Evolutionary conservation across 306 rosid genomes (phyloP).

Genomic region (Leucaena leucocephala): DNA sequence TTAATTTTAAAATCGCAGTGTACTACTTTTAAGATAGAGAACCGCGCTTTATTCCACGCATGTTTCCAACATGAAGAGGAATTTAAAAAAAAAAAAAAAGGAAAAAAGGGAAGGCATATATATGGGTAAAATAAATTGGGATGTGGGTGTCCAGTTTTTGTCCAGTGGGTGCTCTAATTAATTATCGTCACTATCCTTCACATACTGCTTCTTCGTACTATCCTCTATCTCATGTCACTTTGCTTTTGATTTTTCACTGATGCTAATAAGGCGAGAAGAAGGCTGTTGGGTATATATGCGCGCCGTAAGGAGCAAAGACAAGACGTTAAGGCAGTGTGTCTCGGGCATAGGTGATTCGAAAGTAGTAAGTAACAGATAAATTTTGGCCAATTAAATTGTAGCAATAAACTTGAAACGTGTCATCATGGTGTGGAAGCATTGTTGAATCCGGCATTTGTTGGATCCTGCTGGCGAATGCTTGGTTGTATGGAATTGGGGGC

Average conservation of each 20-base stretch:
- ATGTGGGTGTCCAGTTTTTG: conserved; percentile 15
- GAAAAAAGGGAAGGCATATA: not conserved
- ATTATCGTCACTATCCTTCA: not conserved
- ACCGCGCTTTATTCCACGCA: not conserved
- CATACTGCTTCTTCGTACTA: not conserved
- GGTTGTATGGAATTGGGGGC: not conserved
- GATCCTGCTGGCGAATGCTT: not conserved
- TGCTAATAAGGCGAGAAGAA: not conserved
- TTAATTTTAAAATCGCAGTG: not conserved
- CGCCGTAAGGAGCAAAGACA: not conserved
- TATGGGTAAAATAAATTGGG: conserved; percentile 20
- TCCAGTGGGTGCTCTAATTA: not conserved
- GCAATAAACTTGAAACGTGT: not conserved
- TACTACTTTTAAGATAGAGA: conserved; percentile 1
- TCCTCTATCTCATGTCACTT: not conserved
- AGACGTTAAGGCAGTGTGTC: not conserved
- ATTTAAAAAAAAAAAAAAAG: not conserved
- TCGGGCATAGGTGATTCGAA: not conserved
- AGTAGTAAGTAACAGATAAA: not conserved
- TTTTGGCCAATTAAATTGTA: not conserved
- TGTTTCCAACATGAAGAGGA: not conserved
- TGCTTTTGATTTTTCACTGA: not conserved
- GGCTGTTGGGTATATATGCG: not conserved
- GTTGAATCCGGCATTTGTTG: not conserved
- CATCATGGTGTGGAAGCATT: conserved; percentile 1